These are phyloP conservation scores for Cyclaneusma minus DNA, from an alignment of 2,329 filamentous ascomycete genomes.

Conservation along the genomic window DNA sequence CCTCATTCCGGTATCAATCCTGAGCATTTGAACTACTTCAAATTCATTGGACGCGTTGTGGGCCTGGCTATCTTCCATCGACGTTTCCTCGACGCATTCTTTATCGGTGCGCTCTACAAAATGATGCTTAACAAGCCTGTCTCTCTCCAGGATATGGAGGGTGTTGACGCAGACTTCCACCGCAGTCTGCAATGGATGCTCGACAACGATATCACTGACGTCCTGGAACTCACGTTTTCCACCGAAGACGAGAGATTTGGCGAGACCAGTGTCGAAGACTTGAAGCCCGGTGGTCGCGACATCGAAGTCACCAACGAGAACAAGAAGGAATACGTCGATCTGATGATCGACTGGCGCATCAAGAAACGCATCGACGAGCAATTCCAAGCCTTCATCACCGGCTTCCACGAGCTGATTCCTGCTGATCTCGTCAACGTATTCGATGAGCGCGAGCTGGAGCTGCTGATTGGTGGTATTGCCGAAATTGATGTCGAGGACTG, in stretches of 20 bases:
- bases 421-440: constrained; percentile 96
- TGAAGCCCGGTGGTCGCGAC: constrained; percentile 78
- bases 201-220: constrained; percentile 93
- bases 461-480: constrained; percentile 97
- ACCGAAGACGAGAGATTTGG: constrained; percentile 97
- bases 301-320: constrained; percentile 98
- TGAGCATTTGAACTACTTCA: constrained; percentile 99
- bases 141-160: constrained; percentile 88
- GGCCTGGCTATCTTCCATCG: constrained; percentile 96
- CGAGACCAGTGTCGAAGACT: constrained; percentile 82
- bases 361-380: constrained; percentile 97
- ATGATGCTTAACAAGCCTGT: constrained; percentile 96
- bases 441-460: constrained; percentile 89
- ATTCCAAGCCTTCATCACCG: constrained; percentile 93
- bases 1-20: constrained; percentile 98
- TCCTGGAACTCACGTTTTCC: constrained; percentile 89
- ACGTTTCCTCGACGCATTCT: constrained; percentile 95
- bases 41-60: constrained; percentile 95
- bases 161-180: constrained; percentile 96
- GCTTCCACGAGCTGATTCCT: constrained; percentile 95
- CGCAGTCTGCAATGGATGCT: constrained; percentile 93
- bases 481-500: constrained; percentile 99
- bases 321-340: constrained; percentile 96
- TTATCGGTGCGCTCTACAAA: constrained; percentile 98
- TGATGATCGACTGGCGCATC: constrained; percentile 99